phyloP scores from a whole-genome alignment of 1,284 basidiomycete species.

The Ustilago xerochloae region DNA sequence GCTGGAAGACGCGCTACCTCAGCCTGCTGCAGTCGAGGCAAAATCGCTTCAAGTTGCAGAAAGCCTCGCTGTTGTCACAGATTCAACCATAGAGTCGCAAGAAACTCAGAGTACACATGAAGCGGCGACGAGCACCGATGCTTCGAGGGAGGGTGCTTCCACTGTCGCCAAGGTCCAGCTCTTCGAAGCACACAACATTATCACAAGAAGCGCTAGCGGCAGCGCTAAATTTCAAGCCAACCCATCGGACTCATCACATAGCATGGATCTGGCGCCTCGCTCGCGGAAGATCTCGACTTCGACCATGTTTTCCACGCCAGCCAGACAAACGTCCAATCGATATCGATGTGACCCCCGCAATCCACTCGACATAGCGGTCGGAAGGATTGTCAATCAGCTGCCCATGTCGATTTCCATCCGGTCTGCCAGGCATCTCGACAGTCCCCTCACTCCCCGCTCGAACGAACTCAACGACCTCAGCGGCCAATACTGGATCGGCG shows the following conservation, averaged over 20 bases:
- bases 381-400: conserved; percentile 86
- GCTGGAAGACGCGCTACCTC: conserved; percentile 75
- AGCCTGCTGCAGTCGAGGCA: conserved; percentile 16
- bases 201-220: too few relatives aligned
- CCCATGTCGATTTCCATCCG: conserved; percentile 72
- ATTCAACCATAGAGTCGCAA: neutral
- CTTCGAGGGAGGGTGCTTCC: too few relatives aligned
- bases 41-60: conserved; percentile 6
- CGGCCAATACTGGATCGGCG: conserved; percentile 63
- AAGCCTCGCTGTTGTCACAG: neutral
- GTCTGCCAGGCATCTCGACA: conserved; percentile 9
- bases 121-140: too few relatives aligned
- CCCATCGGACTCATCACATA: too few relatives aligned
- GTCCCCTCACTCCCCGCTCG: neutral
- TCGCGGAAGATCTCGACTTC: conserved; percentile 5
- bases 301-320: neutral
- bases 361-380: conserved; percentile 90
- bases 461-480: conserved; percentile 33
- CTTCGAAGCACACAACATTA: too few relatives aligned
- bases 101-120: too few relatives aligned
- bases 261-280: too few relatives aligned
- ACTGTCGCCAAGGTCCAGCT: too few relatives aligned
- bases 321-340: conserved; percentile 57
- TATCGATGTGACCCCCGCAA: conserved; percentile 87
- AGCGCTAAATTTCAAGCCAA: too few relatives aligned